Evolutionary conservation across 1,284 basidiomycete species (phyloP).

Genomic region (Waitea zeae): DNA sequence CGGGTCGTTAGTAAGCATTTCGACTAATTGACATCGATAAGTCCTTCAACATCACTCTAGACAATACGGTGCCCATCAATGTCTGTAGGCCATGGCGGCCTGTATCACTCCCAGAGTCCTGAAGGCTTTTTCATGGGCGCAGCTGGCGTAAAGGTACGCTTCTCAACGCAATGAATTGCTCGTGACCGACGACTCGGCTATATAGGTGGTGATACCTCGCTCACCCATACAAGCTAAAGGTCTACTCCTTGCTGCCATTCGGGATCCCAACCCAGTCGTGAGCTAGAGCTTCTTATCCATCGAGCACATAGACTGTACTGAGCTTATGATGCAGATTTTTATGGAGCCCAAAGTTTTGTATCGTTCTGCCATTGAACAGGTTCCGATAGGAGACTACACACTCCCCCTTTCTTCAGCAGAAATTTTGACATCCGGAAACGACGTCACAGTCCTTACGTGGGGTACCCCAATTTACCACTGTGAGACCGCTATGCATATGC

Average conservation of each 20-base stretch:
- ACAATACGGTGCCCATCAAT: conserved; percentile 83
- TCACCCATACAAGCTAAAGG: conserved; percentile 94
- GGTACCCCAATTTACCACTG: conserved; percentile 88
- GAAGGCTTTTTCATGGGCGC: conserved; percentile 92
- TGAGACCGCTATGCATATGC: conserved; percentile 59
- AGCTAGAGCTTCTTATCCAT: no score
- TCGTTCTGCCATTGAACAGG: conserved; percentile 82
- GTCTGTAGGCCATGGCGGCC: conserved; percentile 83
- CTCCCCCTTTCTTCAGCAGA: conserved; percentile 74
- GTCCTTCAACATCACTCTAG: not conserved
- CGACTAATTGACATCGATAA: not conserved
- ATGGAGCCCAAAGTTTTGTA: conserved; percentile 92
- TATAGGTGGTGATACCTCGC: conserved; percentile 74
- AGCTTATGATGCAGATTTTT: no score
- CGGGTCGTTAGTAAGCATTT: conserved; percentile 35
- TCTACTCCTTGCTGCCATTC: conserved; percentile 67
- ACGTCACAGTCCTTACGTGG: conserved; percentile 81
- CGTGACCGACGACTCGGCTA: not conserved
- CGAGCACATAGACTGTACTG: no score
- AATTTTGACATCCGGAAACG: conserved; percentile 52
- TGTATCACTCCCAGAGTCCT: conserved; percentile 90
- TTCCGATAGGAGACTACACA: conserved; percentile 75
- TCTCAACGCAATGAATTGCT: conserved; percentile 2
- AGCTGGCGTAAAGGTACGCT: conserved; percentile 82
- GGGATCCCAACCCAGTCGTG: conserved; percentile 86